Base-by-base conservation (phyloP, 1,139 yeast species). In the Debaryomycetaceae sp. region DNA sequence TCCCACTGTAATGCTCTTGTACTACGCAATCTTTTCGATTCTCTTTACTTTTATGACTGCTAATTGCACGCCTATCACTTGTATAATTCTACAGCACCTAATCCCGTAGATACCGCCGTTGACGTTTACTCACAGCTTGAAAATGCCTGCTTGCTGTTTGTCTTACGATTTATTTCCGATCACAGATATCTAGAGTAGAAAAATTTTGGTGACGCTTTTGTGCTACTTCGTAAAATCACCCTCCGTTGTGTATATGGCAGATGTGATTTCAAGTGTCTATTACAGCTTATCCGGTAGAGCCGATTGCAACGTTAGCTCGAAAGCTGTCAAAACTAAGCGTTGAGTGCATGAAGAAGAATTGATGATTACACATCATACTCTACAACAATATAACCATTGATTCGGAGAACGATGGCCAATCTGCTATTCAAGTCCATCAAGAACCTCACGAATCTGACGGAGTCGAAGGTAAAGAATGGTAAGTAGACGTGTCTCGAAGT, bases 381-480 rank as follows among this genome's bases (percentile, higher is more conserved):
- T 4, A 17, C 20, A 17, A 17, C 20, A 17, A 34, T 9, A 13
- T 4, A 34, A 7, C 8, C 31, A 27, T 7, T 7, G 31, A 27
- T 8, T 11, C 31, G 31, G 11, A 27, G 31, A 27, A 27, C 9
- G 13, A 34, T 34, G 36, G 36, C 23, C n/a, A 34, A n/a, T n/a
- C 9, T 20, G 39, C n/a, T 44, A 33, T 36, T 44, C n/a, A 52
- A 50, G 40, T 45, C 54, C 6, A 41, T 50, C 6, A 50, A 45
- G 45, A 48, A 48, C 33, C 35, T 50, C 24, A 49, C 55, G 11
- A 49, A 51, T 7, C 44, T 55, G 4, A 52, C 57, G 2, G 58
- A 55, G 45, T 46, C 53, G 13, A 54, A 49, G 36, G 45, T 53
- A 9, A 51, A 48, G 41, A 43, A 52, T 37, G 56, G 55, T 49